Conservation (phyloP, 352 stramenopile genomes). For the Phytophthora niederhauseri region DNA sequence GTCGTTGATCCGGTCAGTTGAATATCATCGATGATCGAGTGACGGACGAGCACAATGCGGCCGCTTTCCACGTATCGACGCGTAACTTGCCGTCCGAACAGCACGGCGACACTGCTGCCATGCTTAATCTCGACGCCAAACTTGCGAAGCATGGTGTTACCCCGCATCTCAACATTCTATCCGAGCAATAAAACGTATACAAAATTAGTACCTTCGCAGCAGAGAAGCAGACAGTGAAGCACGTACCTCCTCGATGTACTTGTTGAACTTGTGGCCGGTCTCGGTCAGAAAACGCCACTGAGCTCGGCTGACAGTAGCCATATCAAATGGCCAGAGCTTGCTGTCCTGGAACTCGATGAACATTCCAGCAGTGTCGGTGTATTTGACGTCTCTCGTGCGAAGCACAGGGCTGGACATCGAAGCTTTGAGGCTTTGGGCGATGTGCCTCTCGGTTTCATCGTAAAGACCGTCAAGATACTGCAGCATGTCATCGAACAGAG, state of each 20-base stretch:
- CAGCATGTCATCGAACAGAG: conserved; percentile 18
- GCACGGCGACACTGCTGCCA: conserved; percentile 10
- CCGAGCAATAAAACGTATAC: neutral
- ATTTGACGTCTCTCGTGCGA: conserved; percentile 27
- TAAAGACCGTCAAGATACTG: conserved; percentile 19
- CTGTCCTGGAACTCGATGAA: conserved; percentile 38
- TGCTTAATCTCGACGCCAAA: conserved; percentile 37
- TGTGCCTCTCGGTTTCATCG: neutral
- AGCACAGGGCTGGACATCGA: conserved; percentile 15
- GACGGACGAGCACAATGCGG: conserved; percentile 33
- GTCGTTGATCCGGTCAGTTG: conserved; percentile 3
- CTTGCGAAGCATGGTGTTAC: conserved; percentile 9
- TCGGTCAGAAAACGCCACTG: conserved; percentile 34
- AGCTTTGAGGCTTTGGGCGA: neutral
- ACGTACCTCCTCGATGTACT: conserved; percentile 31
- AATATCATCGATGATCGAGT: conserved; percentile 25
- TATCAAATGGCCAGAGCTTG: conserved; percentile 36
- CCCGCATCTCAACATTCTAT: neutral
- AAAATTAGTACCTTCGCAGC: neutral
- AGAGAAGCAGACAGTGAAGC: too few relatives aligned
- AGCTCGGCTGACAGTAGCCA: conserved; percentile 21
- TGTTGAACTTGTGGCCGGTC: conserved; percentile 31
- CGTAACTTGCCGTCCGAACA: conserved; percentile 32
- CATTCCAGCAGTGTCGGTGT: conserved; percentile 29
- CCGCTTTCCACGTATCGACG: conserved; percentile 30